Evolutionary conservation across 257 asterid genomes (phyloP).

Genomic region (Haberlea rhodopensis): DNA sequence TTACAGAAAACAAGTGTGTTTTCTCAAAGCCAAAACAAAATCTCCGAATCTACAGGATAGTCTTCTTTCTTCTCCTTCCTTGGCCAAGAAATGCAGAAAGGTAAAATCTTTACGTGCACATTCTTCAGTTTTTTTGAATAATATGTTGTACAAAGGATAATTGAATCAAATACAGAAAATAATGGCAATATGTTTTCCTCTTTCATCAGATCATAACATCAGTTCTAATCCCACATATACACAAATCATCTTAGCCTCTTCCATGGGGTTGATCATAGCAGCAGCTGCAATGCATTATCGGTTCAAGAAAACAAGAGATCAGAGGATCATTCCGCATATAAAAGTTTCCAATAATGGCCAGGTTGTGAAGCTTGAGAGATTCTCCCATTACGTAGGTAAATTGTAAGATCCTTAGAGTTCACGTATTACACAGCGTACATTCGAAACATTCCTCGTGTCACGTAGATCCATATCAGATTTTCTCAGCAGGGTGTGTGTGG

Average conservation of each 20-base stretch:
- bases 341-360: conserved; percentile 61
- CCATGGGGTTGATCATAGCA: conserved; percentile 67
- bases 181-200: background rate
- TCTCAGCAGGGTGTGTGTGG: background rate
- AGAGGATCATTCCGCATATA: conserved; percentile 54
- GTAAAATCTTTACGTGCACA: conserved; percentile 17
- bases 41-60: conserved; percentile 29
- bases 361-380: conserved; percentile 63
- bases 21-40: conserved; percentile 7
- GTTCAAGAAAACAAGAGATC: conserved; percentile 48
- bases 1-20: background rate
- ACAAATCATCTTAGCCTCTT: conserved; percentile 66
- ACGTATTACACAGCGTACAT: background rate
- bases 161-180: background rate
- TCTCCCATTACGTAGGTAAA: conserved; percentile 93
- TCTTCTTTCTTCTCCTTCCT: conserved; percentile 17
- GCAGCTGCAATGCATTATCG: conserved; percentile 69
- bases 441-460: background rate
- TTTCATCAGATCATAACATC: conserved; percentile 35
- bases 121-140: background rate
- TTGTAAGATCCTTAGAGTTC: conserved; percentile 10
- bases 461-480: conserved; percentile 3
- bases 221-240: conserved; percentile 37
- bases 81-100: conserved; percentile 33
- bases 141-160: background rate